A percentile compares a stretch with the other conserved stretches of the same genome.
These are phyloP conservation scores for Chaetothyriales sp. DNA, from an alignment of 2,329 filamentous ascomycete genomes.

Conservation along the genomic window DNA sequence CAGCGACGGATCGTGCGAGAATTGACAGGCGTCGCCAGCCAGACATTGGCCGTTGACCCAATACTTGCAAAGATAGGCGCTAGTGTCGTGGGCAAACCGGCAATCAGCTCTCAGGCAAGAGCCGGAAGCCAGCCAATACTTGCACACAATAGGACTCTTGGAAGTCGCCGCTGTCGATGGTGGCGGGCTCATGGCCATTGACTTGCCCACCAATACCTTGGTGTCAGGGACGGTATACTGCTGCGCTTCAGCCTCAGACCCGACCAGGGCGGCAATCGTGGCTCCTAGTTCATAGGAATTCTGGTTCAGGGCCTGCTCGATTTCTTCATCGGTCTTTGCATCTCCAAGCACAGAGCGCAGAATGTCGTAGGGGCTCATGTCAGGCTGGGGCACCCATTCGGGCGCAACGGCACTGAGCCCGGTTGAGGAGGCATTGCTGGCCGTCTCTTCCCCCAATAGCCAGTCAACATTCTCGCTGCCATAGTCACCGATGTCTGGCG, in stretches of 20 bases:
- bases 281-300: constrained; percentile 90
- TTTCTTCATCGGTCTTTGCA: constrained; percentile 79
- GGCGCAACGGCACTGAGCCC: constrained; percentile 64
- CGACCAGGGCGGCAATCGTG: constrained; percentile 76
- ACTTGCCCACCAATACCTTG: constrained; percentile 71
- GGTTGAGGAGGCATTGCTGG: constrained; percentile 58
- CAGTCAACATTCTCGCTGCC: constrained; percentile 93
- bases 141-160: constrained; percentile 83
- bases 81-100: constrained; percentile 90
- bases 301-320: constrained; percentile 73
- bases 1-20: constrained; percentile 86
- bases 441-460: constrained; percentile 78
- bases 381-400: constrained; percentile 62
- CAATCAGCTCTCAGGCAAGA: constrained; percentile 91
- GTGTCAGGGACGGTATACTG: constrained; percentile 35
- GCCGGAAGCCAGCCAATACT: constrained; percentile 92
- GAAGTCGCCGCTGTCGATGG: constrained; percentile 63
- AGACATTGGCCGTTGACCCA: constrained; percentile 94
- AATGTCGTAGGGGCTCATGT: constrained; percentile 98
- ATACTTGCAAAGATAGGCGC: constrained; percentile 97
- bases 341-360: constrained; percentile 85
- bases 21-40: constrained; percentile 84
- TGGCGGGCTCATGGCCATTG: constrained; percentile 59
- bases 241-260: constrained; percentile 31
- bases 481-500: constrained; percentile 73